Percentiles rank a stretch among this genome's conserved stretches.
Evolutionary conservation across 1,139 yeast species (phyloP).

Genomic region (Diutina catenulata): DNA sequence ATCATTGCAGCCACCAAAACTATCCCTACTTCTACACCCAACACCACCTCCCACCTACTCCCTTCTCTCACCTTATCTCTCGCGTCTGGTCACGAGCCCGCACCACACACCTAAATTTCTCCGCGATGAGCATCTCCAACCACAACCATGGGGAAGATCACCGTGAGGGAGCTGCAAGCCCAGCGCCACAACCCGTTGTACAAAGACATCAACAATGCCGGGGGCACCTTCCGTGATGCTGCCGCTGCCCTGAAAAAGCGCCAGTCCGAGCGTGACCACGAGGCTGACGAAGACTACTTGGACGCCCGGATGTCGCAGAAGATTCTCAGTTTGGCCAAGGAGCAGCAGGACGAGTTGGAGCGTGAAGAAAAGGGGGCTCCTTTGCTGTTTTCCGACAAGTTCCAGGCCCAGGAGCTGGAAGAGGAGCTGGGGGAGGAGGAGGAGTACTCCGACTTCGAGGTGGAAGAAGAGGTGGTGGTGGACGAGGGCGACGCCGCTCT

Average conservation of each 20-base stretch:
- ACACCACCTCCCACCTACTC: no score
- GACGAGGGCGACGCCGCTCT: constrained; percentile 62
- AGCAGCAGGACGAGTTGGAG: constrained; percentile 71
- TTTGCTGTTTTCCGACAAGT: constrained; percentile 13
- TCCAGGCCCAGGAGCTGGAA: constrained; percentile 16
- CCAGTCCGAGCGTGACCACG: background rate
- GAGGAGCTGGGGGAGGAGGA: constrained; percentile 22
- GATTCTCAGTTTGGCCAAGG: constrained; percentile 78
- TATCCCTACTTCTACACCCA: no score
- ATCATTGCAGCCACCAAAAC: no score
- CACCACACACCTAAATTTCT: background rate
- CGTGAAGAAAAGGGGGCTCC: background rate
- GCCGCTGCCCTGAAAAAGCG: constrained; percentile 21
- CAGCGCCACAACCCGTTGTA: constrained; percentile 70
- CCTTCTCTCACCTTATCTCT: no score
- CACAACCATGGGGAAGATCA: constrained; percentile 48
- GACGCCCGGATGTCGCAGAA: constrained; percentile 79
- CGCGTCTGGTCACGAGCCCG: no score
- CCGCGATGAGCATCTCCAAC: background rate
- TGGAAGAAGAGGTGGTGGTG: constrained; percentile 43
- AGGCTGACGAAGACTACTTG: constrained; percentile 22
- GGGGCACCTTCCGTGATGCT: constrained; percentile 52
- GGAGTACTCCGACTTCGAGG: constrained; percentile 40
- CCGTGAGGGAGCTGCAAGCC: constrained; percentile 36
- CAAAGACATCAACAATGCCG: constrained; percentile 60